These are phyloP conservation scores for Solanum dulcamara DNA, from an alignment of 257 asterid genomes.

Conservation along the genomic window DNA sequence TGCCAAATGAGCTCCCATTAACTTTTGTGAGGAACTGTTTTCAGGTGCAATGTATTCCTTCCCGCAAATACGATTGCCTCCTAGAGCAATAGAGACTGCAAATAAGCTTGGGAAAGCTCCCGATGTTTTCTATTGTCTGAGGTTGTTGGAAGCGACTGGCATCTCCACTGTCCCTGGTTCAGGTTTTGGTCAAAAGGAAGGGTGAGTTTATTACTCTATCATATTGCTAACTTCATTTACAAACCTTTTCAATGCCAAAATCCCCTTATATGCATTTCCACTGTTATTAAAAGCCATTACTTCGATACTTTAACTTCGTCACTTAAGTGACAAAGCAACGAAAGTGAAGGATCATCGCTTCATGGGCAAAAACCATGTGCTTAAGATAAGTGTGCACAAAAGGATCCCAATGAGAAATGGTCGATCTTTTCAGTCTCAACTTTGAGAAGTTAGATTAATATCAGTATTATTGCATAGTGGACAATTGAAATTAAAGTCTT, in stretches of 20 bases:
- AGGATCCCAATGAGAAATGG: background rate
- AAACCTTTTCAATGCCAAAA: background rate
- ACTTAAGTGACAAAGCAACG: background rate
- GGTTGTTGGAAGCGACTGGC: slow-evolving; percentile 94
- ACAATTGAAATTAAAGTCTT: background rate
- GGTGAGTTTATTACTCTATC: slow-evolving; percentile 30
- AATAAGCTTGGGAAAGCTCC: slow-evolving; percentile 73
- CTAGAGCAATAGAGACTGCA: slow-evolving; percentile 90
- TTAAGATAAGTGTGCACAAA: background rate
- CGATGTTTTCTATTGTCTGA: slow-evolving; percentile 90
- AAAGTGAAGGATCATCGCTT: background rate
- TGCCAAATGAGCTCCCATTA: background rate
- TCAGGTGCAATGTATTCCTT: slow-evolving; percentile 99
- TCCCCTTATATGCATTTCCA: background rate
- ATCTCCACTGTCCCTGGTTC: slow-evolving; percentile 99
- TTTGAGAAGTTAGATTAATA: background rate
- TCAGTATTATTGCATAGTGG: background rate
- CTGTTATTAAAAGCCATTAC: background rate
- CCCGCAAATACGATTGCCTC: slow-evolving; percentile 96
- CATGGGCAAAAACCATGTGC: background rate
- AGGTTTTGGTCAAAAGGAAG: slow-evolving; percentile 98
- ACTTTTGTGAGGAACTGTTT: slow-evolving; percentile 4
- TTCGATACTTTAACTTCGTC: background rate
- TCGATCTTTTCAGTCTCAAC: background rate
- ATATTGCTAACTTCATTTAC: background rate